These are phyloP conservation scores for Penicillium manginii DNA, from an alignment of 495 filamentous ascomycete species.

Conservation along the genomic window DNA sequence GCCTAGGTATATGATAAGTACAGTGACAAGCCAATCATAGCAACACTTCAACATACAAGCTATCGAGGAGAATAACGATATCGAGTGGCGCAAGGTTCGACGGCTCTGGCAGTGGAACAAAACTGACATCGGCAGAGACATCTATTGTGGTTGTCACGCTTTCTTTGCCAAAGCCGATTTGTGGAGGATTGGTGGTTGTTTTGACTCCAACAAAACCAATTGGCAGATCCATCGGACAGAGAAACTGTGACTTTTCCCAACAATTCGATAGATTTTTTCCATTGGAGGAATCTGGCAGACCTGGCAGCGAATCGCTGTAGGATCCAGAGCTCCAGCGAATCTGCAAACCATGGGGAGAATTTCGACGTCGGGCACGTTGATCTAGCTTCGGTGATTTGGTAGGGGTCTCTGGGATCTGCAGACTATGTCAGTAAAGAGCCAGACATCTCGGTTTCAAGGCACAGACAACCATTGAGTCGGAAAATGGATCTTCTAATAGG, in stretches of 20 bases:
- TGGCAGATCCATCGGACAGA: constrained; percentile 26
- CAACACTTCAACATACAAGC: constrained; percentile 14
- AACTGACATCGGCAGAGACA: constrained; percentile 28
- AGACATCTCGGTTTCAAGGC: neutral
- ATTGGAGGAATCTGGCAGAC: neutral
- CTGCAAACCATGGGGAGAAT: constrained; percentile 2
- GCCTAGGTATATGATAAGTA: constrained; percentile 14
- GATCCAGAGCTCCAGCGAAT: constrained; percentile 34
- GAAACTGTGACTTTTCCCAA: neutral
- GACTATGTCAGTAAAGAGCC: neutral
- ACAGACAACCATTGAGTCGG: constrained; percentile 19
- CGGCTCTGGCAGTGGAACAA: constrained; percentile 15
- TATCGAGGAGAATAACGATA: constrained; percentile 30
- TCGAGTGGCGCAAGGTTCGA: constrained; percentile 27
- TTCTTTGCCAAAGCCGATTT: constrained; percentile 17
- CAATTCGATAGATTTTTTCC: neutral
- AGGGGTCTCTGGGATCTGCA: neutral
- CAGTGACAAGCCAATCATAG: neutral
- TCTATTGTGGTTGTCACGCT: constrained; percentile 30
- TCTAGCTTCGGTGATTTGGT: neutral
- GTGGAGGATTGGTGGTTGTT: constrained; percentile 9
- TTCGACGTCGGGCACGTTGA: neutral
- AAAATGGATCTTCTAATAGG: constrained; percentile 21
- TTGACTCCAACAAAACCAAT: constrained; percentile 26
- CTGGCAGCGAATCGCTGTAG: constrained; percentile 10